Conservation (phyloP, 139 green algal species). For the Cymbomonas tetramitiformis region DNA sequence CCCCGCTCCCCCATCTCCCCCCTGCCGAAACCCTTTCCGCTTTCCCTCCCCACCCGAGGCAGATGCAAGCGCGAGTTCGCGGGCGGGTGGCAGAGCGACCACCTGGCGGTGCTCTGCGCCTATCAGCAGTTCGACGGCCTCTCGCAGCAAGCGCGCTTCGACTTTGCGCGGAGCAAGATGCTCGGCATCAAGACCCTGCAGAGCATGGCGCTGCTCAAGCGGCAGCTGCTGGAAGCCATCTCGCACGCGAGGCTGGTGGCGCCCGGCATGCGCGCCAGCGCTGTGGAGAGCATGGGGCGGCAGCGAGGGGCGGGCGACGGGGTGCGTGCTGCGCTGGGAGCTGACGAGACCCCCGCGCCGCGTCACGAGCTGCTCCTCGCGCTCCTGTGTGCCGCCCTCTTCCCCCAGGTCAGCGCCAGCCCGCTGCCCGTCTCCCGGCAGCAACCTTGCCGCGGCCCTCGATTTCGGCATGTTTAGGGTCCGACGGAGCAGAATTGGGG, state of each 20-base stretch:
- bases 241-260: constrained; percentile 2
- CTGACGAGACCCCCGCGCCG: not conserved
- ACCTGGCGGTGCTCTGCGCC: constrained; percentile 12
- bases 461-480: too few relatives aligned
- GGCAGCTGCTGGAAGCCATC: constrained; percentile 19
- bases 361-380: constrained; percentile 6
- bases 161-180: constrained; percentile 11
- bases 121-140: constrained; percentile 16
- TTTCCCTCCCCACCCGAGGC: too few relatives aligned
- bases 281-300: constrained; percentile 1
- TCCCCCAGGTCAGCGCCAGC: constrained; percentile 14
- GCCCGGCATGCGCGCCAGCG: not conserved
- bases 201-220: constrained; percentile 11
- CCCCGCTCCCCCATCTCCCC: too few relatives aligned
- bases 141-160: not conserved
- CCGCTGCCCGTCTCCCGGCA: too few relatives aligned
- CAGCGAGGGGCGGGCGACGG: not conserved
- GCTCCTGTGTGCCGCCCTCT: constrained; percentile 16
- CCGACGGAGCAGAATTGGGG: too few relatives aligned
- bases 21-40: too few relatives aligned
- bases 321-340: constrained; percentile 3
- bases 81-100: constrained; percentile 4
- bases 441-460: too few relatives aligned
- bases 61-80: constrained; percentile 11
- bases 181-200: constrained; percentile 20